Conservation (phyloP, 1,284 basidiomycete genomes). For the Neotropicomus parvogracilis region DNA sequence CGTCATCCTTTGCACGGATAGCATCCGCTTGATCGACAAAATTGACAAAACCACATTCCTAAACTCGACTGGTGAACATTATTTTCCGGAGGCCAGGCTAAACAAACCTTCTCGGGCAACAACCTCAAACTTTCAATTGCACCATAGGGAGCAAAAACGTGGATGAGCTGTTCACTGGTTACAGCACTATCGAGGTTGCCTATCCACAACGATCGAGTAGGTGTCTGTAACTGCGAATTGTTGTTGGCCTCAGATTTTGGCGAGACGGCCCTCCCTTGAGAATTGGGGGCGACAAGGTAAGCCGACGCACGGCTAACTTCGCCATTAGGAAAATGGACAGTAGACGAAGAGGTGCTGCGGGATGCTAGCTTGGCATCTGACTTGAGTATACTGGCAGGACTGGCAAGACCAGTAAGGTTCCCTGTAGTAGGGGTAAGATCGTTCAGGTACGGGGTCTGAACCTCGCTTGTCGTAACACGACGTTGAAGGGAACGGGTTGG, state of each 20-base stretch:
- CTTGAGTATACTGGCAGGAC: slow-evolving; percentile 57
- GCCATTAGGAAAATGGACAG: slow-evolving; percentile 67
- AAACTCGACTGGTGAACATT: slow-evolving; percentile 7
- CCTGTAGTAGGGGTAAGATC: slow-evolving; percentile 43
- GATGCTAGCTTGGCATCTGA: slow-evolving; percentile 47
- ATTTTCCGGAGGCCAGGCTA: slow-evolving; percentile 3
- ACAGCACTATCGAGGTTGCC: slow-evolving; percentile 93
- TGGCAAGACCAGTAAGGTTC: slow-evolving; percentile 43
- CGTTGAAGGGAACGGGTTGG: slow-evolving; percentile 59
- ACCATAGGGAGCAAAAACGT: slow-evolving; percentile 93
- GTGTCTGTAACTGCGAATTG: slow-evolving; percentile 77
- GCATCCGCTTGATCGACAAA: slow-evolving; percentile 95
- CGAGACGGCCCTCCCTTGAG: slow-evolving; percentile 67
- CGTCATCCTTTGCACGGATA: slow-evolving; percentile 93
- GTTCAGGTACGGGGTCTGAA: slow-evolving; percentile 53
- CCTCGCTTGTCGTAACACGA: slow-evolving; percentile 57
- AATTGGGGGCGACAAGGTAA: slow-evolving; percentile 62
- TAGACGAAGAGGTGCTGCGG: slow-evolving; percentile 50
- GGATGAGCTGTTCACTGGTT: slow-evolving; percentile 90
- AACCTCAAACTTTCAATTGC: slow-evolving; percentile 93
- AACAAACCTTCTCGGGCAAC: slow-evolving; percentile 88
- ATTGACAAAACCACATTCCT: slow-evolving; percentile 99
- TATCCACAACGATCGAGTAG: slow-evolving; percentile 95
- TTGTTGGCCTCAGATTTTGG: slow-evolving; percentile 69
- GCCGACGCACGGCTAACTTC: slow-evolving; percentile 59